These are phyloP conservation scores for Amaranthus cruentus DNA, from an alignment of 148 eudicot species.

Conservation along the genomic window DNA sequence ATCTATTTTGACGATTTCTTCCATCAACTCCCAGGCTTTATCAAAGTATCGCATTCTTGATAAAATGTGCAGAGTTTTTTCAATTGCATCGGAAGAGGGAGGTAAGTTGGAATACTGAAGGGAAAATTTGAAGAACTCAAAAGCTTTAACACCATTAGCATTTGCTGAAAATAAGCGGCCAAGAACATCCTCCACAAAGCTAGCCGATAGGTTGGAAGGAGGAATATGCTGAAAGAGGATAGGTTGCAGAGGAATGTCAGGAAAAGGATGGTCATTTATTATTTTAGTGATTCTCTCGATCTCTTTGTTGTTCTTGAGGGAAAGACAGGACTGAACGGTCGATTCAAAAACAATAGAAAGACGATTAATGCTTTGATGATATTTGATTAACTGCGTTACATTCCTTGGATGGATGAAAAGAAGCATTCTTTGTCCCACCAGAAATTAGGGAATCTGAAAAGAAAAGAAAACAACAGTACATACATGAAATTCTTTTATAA, in stretches of 20 bases:
- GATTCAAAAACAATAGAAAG: constrained; percentile 26
- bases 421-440: constrained; percentile 20
- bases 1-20: constrained; percentile 37
- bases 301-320: constrained; percentile 25
- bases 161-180: constrained; percentile 68
- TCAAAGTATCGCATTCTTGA: constrained; percentile 78
- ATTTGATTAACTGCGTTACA: constrained; percentile 25
- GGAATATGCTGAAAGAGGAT: constrained; percentile 43
- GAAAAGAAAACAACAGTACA: no score
- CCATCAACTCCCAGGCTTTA: constrained; percentile 82
- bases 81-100: constrained; percentile 73
- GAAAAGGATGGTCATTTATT: constrained; percentile 76
- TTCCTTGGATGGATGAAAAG: constrained; percentile 20
- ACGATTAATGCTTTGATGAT: constrained; percentile 18
- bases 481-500: no score
- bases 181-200: constrained; percentile 64
- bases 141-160: constrained; percentile 85
- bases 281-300: constrained; percentile 49
- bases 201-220: constrained; percentile 37
- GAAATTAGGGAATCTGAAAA: background rate
- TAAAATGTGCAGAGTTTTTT: constrained; percentile 80
- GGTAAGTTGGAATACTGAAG: constrained; percentile 31
- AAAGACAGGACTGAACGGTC: constrained; percentile 21
- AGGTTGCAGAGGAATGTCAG: constrained; percentile 53
- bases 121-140: constrained; percentile 64